Evolutionary conservation across 208 protist species (phyloP).

Genomic region (Porcisia hertigi): DNA sequence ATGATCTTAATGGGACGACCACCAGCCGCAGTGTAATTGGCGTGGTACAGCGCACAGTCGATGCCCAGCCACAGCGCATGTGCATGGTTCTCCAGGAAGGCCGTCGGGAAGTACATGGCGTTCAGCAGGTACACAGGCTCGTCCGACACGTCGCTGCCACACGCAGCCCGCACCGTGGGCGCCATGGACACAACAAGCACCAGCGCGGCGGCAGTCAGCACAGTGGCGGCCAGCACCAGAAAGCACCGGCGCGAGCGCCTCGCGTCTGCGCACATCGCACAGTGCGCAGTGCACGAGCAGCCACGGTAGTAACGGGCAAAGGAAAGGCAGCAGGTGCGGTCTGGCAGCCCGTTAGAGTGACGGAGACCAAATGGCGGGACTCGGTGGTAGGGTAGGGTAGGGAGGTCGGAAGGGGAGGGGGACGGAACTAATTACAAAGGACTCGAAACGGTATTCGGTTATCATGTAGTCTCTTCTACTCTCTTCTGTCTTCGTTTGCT

Average conservation of each 20-base stretch:
- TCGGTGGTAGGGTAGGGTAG: neutral
- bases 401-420: neutral
- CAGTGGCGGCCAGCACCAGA: neutral
- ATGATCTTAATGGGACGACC: slow-evolving; percentile 25
- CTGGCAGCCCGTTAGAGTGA: neutral
- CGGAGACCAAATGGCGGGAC: neutral
- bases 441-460: no score
- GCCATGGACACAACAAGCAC: neutral
- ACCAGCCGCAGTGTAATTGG: slow-evolving; percentile 4
- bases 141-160: neutral
- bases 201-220: neutral
- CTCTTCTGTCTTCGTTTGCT: no score
- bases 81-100: neutral
- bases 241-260: neutral
- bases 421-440: no score
- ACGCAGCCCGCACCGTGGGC: neutral
- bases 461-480: no score
- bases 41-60: slow-evolving; percentile 23
- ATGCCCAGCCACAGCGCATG: slow-evolving; percentile 28
- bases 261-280: neutral
- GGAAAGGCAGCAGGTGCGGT: neutral
- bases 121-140: slow-evolving; percentile 27
- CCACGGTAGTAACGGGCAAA: neutral
- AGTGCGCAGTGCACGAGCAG: no score
- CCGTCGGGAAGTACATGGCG: slow-evolving; percentile 14